Evolutionary conservation across 768 basidiomycete genomes (phyloP).

Genomic region (Rhizopogon vesiculosus): DNA sequence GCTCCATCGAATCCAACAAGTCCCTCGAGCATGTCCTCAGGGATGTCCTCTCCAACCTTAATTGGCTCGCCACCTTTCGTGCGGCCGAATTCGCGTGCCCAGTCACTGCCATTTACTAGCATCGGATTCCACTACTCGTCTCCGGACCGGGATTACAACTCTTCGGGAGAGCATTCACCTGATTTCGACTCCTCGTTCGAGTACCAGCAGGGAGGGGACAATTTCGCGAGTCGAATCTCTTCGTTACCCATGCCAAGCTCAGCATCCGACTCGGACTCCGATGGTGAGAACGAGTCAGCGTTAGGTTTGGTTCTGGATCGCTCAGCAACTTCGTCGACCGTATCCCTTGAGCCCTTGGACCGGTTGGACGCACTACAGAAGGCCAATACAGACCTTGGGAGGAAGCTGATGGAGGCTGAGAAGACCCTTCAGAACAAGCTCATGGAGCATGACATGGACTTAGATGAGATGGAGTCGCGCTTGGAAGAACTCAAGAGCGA

Average conservation of each 20-base stretch:
- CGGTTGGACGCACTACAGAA: conserved; percentile 69
- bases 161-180: conserved; percentile 32
- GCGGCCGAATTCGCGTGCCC: conserved; percentile 64
- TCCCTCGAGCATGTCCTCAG: conserved; percentile 19
- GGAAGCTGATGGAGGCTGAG: conserved; percentile 75
- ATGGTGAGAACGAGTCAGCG: conserved; percentile 46
- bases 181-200: conserved; percentile 33
- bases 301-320: conserved; percentile 62
- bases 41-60: conserved; percentile 38
- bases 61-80: conserved; percentile 42
- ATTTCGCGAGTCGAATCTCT: conserved; percentile 43
- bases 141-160: conserved; percentile 32
- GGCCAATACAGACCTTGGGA: conserved; percentile 67
- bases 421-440: conserved; percentile 60
- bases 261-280: conserved; percentile 40
- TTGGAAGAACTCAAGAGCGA: conserved; percentile 79
- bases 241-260: conserved; percentile 56
- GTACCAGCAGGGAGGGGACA: conserved; percentile 28
- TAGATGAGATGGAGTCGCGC: conserved; percentile 73
- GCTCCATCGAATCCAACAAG: conserved; percentile 68
- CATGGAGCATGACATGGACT: conserved; percentile 72
- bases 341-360: conserved; percentile 70
- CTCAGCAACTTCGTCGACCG: conserved; percentile 52
- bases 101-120: conserved; percentile 40
- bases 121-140: conserved; percentile 40